A percentile compares a stretch with the other conserved stretches of the same genome.
phyloP scores from a whole-genome alignment of 139 green algal species.

The Nannochloris sp. region DNA sequence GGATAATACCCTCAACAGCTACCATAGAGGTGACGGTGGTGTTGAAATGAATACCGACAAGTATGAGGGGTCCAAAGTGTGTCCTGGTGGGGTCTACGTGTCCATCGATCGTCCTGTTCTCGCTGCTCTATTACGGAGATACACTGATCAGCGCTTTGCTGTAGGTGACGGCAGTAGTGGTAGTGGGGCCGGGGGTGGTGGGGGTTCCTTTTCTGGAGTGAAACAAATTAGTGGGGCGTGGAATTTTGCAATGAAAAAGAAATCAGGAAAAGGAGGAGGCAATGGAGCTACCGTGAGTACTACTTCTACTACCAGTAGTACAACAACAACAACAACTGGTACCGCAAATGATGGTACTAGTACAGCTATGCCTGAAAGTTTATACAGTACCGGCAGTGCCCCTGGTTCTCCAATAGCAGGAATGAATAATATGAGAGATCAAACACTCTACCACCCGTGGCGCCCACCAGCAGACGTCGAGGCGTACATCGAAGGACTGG shows the following conservation, averaged over 20 bases:
- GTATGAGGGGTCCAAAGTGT: not conserved
- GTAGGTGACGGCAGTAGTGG: not conserved
- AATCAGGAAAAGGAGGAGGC: too few relatives aligned
- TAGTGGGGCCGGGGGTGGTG: not conserved
- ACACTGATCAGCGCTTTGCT: constrained; percentile 12
- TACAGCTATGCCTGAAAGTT: too few relatives aligned
- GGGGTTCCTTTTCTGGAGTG: too few relatives aligned
- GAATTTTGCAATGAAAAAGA: not conserved
- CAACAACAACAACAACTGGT: too few relatives aligned
- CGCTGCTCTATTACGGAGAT: constrained; percentile 10
- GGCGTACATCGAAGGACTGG: constrained; percentile 45
- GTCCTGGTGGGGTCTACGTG: not conserved
- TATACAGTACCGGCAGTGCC: too few relatives aligned
- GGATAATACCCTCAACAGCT: not conserved
- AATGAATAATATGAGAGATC: not conserved
- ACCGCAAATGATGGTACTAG: too few relatives aligned
- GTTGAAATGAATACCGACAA: not conserved
- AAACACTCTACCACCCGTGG: not conserved
- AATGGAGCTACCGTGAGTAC: too few relatives aligned
- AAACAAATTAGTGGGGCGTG: not conserved
- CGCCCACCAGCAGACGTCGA: not conserved
- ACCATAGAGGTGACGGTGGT: too few relatives aligned
- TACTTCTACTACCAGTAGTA: too few relatives aligned
- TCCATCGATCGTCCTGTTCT: constrained; percentile 17
- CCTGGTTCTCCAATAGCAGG: too few relatives aligned